Base-by-base conservation (phyloP, 768 basidiomycete species). In the Dendrothele bispora region DNA sequence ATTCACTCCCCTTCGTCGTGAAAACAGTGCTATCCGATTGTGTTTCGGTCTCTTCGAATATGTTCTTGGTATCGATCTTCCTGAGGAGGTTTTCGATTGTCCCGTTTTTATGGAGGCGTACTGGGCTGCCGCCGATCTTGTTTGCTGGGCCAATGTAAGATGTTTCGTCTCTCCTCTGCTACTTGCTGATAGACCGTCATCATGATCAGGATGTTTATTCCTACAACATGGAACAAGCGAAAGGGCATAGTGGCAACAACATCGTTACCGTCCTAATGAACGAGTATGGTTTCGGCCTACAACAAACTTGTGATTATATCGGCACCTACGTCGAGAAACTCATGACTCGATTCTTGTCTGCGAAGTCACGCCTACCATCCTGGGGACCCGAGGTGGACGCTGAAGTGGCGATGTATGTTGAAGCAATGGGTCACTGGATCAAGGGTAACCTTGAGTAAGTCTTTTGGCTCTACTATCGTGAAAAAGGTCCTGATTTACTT, bases 181-280 rank as follows among this genome's bases (percentile, higher is more conserved):
- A n/a, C 14, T 40, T 29, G 29, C 24, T 42, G 21, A 38, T 41
- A 48, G 14, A 25, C 35, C 39, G 36, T 29, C 28, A 35, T 20
- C 37, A 22, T 41, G 32, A 36, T 47, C 12, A 85, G 84, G 84
- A 88, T 51, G 63, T 86, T 14, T 86, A 84, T 57, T 86, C 83
- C 7, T 88, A 86, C 63, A 80, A 84, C 61, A 80, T 84, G 77
- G 85, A 89, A 55, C 82, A 84, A 55, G 74, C 78, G 42, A 78
- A 78, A 55, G 86, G 84, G 17, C 77, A 80, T 43, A 70, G 66
- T 22, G 80, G 80, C 48, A 86, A 85, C 59, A 88, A 87, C 60
- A 72, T 87, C 54, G 69, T 89, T 42, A 83, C 82, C 7, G 82
- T 86, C 29, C 72, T 85, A 49, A 85, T 86, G 80, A 62, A 77